phyloP scores from a whole-genome alignment of 805 yeast species.

The Candida odintsovae region DNA sequence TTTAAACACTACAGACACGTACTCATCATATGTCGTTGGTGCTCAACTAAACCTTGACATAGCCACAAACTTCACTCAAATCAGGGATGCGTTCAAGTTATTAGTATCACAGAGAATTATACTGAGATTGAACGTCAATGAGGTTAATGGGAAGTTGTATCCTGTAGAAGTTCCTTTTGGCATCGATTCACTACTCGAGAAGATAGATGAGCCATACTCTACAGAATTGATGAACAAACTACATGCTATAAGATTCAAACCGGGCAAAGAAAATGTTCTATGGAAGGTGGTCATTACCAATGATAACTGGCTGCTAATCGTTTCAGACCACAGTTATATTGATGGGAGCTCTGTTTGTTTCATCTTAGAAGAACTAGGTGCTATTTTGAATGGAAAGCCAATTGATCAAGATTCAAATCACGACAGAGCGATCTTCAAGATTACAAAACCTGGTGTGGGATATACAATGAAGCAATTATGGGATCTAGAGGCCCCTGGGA shows the following conservation, averaged over 20 bases:
- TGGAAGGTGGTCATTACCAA: background rate
- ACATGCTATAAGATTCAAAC: background rate
- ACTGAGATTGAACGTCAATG: background rate
- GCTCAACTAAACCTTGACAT: background rate
- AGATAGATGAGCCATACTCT: background rate
- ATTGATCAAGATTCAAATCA: conserved; percentile 7
- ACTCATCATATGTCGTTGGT: background rate
- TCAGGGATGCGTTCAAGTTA: background rate
- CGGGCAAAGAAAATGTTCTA: background rate
- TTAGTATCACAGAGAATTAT: background rate
- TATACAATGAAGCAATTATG: background rate
- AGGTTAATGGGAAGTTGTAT: background rate
- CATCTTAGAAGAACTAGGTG: conserved; percentile 3
- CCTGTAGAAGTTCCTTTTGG: background rate
- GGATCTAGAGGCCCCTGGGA: background rate
- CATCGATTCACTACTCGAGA: background rate
- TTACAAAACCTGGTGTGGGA: background rate
- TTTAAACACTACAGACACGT: background rate
- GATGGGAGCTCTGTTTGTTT: conserved; percentile 6
- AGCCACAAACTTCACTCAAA: background rate
- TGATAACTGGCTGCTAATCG: conserved; percentile 3
- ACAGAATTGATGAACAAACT: background rate
- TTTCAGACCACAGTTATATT: conserved; percentile 3
- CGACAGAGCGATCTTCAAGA: background rate
- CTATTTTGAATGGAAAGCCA: background rate